phyloP scores from a whole-genome alignment of 495 filamentous ascomycete species.

The Aspergillus funiculosus region DNA sequence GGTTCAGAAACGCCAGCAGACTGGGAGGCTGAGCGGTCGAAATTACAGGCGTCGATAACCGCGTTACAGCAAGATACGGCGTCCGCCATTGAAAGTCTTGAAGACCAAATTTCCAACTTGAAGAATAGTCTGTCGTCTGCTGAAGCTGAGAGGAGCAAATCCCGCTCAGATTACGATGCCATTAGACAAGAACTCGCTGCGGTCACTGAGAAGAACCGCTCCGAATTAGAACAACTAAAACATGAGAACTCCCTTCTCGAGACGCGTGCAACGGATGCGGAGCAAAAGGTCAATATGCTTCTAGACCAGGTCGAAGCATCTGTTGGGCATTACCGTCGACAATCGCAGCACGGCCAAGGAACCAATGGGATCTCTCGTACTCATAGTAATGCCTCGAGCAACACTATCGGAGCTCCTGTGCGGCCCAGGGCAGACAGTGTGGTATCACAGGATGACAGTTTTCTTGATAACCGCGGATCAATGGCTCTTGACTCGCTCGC shows the following conservation, averaged over 20 bases:
- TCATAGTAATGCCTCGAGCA: constrained; percentile 43
- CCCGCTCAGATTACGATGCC: constrained; percentile 50
- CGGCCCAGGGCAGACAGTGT: constrained; percentile 40
- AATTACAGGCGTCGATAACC: constrained; percentile 60
- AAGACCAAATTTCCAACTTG: constrained; percentile 62
- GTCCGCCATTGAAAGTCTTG: constrained; percentile 58
- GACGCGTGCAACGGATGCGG: constrained; percentile 76
- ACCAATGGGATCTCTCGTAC: constrained; percentile 39
- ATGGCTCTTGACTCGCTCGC: constrained; percentile 87
- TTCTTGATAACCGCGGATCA: constrained; percentile 64
- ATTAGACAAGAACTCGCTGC: constrained; percentile 53
- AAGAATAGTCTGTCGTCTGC: constrained; percentile 59
- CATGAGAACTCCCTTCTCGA: constrained; percentile 76
- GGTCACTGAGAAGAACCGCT: constrained; percentile 49
- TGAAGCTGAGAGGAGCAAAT: constrained; percentile 62
- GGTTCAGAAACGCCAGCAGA: constrained; percentile 42
- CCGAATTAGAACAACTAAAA: constrained; percentile 75
- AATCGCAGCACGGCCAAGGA: constrained; percentile 50
- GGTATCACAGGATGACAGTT: constrained; percentile 55
- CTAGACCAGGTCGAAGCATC: constrained; percentile 90
- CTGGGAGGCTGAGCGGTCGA: constrained; percentile 73
- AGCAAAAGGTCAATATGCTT: constrained; percentile 85
- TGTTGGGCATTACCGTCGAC: constrained; percentile 90
- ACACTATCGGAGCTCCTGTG: constrained; percentile 29
- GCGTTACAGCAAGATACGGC: constrained; percentile 61